Evolutionary conservation across 192 early-diverging fungal species (phyloP), one percentile per base, ranked within the genome.

Genomic region (Chytriomyces sp.): DNA sequence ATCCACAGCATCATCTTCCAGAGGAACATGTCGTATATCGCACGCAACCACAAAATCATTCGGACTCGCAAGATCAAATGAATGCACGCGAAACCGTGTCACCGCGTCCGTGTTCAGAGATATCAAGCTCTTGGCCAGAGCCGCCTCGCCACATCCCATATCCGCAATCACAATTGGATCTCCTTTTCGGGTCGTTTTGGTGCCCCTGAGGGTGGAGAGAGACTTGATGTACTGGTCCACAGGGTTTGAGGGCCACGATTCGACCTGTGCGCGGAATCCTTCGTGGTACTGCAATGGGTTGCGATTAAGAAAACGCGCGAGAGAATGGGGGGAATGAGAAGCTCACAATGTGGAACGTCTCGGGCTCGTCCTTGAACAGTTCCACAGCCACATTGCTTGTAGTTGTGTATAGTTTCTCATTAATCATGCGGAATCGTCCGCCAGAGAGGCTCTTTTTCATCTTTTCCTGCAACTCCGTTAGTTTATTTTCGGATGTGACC

Each of bases 11-110:
- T 57, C 78, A 31, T 84, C 79, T 17, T 82, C 64, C 56, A 99
- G 67, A 26, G 97, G 97, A n/a, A n/a, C 97, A 99, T 99, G 73
- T 98, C 78, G n/a, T 91, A 99, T 96, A 89, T 99, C 95, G 73
- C 95, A 98, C 1, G 93, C 91, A 8, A 90, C 91, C 4, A 99
- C 90, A n/a, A n/a, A n/a, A n/a, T n/a, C n/a, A n/a, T n/a, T n/a
- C n/a, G n/a, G 25, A 80, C 80, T 33, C 0, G 93, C 88, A 62
- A 98, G 79, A 80, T 98, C 96, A 81, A 96, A 98, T 36, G 93
- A 94, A 26, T 58, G 56, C 56, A 58, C 56, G 7, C 7, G 10
- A 30, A 19, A 58, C 32, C 33, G 14, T 7, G 57, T n/a, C 17
- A 3, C 2, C 3, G 22, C 49, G n/a, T 49, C 17, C n/a, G 62